A percentile compares a stretch with the other conserved stretches of the same genome.
Conservation (phyloP, 257 asterid genomes). For the Anisodus tanguticus region DNA sequence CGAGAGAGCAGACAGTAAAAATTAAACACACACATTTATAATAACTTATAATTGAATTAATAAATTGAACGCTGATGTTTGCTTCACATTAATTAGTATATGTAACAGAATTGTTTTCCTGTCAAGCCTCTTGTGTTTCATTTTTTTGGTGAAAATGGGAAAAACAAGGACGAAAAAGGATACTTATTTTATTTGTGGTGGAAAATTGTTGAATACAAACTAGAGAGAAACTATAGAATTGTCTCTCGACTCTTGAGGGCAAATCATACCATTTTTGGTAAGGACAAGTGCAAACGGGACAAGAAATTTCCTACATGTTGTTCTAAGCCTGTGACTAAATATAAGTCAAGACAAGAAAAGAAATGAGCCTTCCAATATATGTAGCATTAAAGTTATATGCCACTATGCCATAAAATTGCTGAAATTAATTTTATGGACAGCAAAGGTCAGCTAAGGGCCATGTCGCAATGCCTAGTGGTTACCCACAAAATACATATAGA, state of each 20-base stretch:
- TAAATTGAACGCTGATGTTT: too few relatives aligned
- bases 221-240: not conserved
- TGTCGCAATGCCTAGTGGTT: not conserved
- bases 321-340: not conserved
- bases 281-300: not conserved
- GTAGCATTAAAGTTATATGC: not conserved
- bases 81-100: too few relatives aligned
- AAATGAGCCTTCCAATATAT: not conserved
- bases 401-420: not conserved
- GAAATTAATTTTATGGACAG: not conserved
- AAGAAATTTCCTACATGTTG: not conserved
- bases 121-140: too few relatives aligned
- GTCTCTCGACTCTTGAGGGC: not conserved
- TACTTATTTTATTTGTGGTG: not conserved
- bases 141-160: too few relatives aligned
- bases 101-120: too few relatives aligned
- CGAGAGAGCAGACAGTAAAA: not conserved
- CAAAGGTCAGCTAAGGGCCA: not conserved
- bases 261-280: not conserved
- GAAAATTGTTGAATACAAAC: not conserved
- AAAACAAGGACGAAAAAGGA: not conserved
- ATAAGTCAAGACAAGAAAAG: not conserved
- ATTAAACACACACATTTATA: not conserved
- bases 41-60: too few relatives aligned
- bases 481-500: not conserved